A percentile compares a stretch with the other conserved stretches of the same genome.
These are phyloP conservation scores for Acacia crassicarpa DNA, from an alignment of 306 rosid species.

Conservation along the genomic window DNA sequence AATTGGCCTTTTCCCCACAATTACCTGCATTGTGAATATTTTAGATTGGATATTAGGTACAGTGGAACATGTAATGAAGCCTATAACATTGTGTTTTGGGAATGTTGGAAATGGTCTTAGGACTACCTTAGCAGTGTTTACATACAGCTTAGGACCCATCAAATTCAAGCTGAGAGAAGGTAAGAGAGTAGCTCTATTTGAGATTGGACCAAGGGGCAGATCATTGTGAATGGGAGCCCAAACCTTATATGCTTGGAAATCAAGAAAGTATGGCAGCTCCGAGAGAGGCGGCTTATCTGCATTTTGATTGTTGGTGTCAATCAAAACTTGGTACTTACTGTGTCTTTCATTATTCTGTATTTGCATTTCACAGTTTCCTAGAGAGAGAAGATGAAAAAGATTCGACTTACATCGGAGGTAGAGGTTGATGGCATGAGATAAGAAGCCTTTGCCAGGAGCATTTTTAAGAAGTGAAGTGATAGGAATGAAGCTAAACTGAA, in stretches of 20 bases:
- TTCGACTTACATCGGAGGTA: constrained; percentile 80
- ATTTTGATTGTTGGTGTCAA: not conserved
- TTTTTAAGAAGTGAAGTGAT: constrained; percentile 83
- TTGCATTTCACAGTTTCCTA: not conserved
- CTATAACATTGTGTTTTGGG: not conserved
- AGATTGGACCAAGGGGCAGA: constrained; percentile 62
- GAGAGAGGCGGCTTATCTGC: constrained; percentile 85
- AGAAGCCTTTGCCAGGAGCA: constrained; percentile 78
- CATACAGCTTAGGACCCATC: constrained; percentile 82
- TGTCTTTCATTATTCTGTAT: not conserved
- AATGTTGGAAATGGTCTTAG: not conserved
- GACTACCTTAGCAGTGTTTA: constrained; percentile 64
- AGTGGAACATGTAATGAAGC: not conserved
- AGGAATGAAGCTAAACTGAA: constrained; percentile 71
- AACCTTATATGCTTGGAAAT: constrained; percentile 71
- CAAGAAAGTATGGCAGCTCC: constrained; percentile 84
- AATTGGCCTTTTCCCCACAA: constrained; percentile 68
- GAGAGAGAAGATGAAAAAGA: not conserved
- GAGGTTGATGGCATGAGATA: constrained; percentile 90
- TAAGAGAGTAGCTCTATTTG: constrained; percentile 50
- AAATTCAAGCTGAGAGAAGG: constrained; percentile 65
- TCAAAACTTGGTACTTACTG: not conserved
- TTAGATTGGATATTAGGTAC: not conserved
- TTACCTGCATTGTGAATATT: constrained; percentile 45
- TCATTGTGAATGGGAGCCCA: constrained; percentile 95